A percentile compares a stretch with the other conserved stretches of the same genome.
Evolutionary conservation across 805 yeast genomes (phyloP).

Genomic region (Candida pseudofarinosa): DNA sequence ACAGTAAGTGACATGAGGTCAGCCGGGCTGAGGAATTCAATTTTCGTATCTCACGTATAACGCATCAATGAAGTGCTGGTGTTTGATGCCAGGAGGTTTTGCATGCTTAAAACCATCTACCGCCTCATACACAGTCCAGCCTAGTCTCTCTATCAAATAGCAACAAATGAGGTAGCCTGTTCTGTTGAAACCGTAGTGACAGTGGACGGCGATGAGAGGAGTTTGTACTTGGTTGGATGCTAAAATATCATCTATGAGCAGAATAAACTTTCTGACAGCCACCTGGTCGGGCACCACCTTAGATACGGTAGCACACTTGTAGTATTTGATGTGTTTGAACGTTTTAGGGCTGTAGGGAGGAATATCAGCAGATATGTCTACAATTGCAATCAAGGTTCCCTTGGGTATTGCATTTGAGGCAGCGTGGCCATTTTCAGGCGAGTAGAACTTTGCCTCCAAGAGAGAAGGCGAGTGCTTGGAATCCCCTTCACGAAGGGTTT

Average conservation of each 20-base stretch:
- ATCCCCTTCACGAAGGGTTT: slow-evolving; percentile 67
- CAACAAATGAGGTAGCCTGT: slow-evolving; percentile 73
- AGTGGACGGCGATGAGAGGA: slow-evolving; percentile 61
- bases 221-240: slow-evolving; percentile 13
- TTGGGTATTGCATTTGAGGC: slow-evolving; percentile 9
- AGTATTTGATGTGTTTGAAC: slow-evolving; percentile 51
- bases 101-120: slow-evolving; percentile 54
- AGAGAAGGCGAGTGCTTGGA: slow-evolving; percentile 51
- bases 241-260: slow-evolving; percentile 47
- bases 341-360: slow-evolving; percentile 68
- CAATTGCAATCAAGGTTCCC: slow-evolving; percentile 49
- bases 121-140: slow-evolving; percentile 61
- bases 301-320: slow-evolving; percentile 74
- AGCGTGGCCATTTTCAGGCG: slow-evolving; percentile 3
- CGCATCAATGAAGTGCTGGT: slow-evolving; percentile 72
- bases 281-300: slow-evolving; percentile 67
- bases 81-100: slow-evolving; percentile 70
- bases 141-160: slow-evolving; percentile 57
- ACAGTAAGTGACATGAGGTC: too few relatives aligned
- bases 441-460: slow-evolving; percentile 46
- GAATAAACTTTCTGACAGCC: slow-evolving; percentile 55
- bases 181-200: slow-evolving; percentile 79
- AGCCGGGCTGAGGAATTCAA: too few relatives aligned
- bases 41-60: slow-evolving; percentile 59
- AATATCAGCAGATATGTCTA: slow-evolving; percentile 65